Base-by-base conservation (phyloP, 2,329 filamentous ascomycete species). In the Pseudogymnoascus sp. region DNA sequence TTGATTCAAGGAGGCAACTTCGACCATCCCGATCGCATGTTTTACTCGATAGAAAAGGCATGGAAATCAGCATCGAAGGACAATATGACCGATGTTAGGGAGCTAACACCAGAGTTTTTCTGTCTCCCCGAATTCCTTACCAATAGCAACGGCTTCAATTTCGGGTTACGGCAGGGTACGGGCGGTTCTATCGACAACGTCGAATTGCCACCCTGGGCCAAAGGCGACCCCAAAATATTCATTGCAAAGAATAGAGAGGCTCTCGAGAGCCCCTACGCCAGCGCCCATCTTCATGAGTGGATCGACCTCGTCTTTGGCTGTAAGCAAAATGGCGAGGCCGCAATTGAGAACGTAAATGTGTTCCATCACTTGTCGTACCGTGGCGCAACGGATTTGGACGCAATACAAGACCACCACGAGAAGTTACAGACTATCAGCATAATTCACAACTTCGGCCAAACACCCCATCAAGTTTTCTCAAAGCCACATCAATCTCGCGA, bases 371-470 rank as follows among this genome's bases (percentile, higher is more conserved):
- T 97, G 19, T 97, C 93, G 0, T 99, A 99, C 72, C 90, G 93
- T 65, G 96, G 95, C 6, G 92, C 93, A 2, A 96, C 90, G 67
- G 91, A 99, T 73, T 79, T 99, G 4, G 95, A 99, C 74, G 87
- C 86, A 61, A 97, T 99, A 65, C 86, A 88, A 6, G 93, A 97
- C 72, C 89, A 90, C 0, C 86, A 93, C 63, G 93, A 97, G 74
- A 84, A 92, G 47, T 81, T 92, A 6, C 90, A 93, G 4, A 93
- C 92, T 0, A 97, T 96, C 62, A 91, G 91, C 35, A 96, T 97
- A 68, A 97, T 99, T 70, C 93, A 99, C 76, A 97, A 97, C 70
- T 99, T 99, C 74, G 95, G 95, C 0, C 95, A 99, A 74, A 99
- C 96, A 1, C 95, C 96, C 1, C 90, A 96, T 69, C 96, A 99